Conservation (phyloP, 2,329 filamentous ascomycete species). For the Paramyrothecium roridum region DNA sequence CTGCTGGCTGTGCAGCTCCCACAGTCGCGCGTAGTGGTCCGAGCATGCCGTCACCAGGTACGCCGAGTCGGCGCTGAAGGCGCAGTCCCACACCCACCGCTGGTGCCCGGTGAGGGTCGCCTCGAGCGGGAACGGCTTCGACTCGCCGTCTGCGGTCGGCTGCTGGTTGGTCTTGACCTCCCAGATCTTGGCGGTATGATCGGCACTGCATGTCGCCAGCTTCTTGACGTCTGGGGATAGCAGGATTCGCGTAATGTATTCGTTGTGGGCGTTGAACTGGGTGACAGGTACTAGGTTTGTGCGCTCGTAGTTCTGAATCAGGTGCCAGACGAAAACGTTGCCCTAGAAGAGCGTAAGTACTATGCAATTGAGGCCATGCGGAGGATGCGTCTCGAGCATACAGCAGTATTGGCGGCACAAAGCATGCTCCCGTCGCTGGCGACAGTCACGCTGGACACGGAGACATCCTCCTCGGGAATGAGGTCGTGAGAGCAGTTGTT, state of each 20-base stretch:
- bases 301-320: slow-evolving; percentile 77
- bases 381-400: slow-evolving; percentile 31
- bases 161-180: slow-evolving; percentile 70
- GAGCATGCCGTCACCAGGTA: slow-evolving; percentile 92
- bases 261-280: slow-evolving; percentile 85
- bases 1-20: slow-evolving; percentile 82
- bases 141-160: slow-evolving; percentile 35
- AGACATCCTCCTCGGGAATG: slow-evolving; percentile 92
- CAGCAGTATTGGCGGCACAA: slow-evolving; percentile 88
- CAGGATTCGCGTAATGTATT: slow-evolving; percentile 88
- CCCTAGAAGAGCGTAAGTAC: slow-evolving; percentile 54
- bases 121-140: slow-evolving; percentile 72
- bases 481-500: slow-evolving; percentile 96
- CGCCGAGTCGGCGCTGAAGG: slow-evolving; percentile 88
- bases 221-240: slow-evolving; percentile 93
- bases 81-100: slow-evolving; percentile 97
- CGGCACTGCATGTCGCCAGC: slow-evolving; percentile 87
- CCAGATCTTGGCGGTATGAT: slow-evolving; percentile 98
- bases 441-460: slow-evolving; percentile 91
- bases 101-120: slow-evolving; percentile 88
- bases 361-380: too few species aligned
- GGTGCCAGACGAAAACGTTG: slow-evolving; percentile 95
- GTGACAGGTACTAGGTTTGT: slow-evolving; percentile 84
- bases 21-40: slow-evolving; percentile 88
- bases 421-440: slow-evolving; percentile 91